Conservation (phyloP, 768 basidiomycete genomes). For the Boletus rubescentipes region DNA sequence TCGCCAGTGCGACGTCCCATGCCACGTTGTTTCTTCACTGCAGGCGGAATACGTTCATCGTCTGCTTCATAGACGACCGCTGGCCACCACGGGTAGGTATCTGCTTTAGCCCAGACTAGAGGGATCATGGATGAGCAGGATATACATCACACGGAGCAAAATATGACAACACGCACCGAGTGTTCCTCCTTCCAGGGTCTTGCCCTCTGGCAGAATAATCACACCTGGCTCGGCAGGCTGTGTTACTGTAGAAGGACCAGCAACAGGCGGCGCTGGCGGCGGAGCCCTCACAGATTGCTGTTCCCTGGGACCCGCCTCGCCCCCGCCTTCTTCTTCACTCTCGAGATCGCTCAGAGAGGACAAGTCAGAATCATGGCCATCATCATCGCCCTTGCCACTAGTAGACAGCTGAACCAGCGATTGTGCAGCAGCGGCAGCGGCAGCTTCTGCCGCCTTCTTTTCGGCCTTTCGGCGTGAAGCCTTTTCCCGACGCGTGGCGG, state of each 20-base stretch:
- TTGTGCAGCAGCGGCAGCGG: conserved; percentile 18
- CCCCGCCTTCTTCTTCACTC: conserved; percentile 26
- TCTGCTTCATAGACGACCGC: conserved; percentile 71
- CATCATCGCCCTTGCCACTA: conserved; percentile 10
- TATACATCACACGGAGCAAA: too few species aligned
- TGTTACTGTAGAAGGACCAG: conserved; percentile 4
- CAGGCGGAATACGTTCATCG: conserved; percentile 52
- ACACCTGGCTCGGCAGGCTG: conserved; percentile 29
- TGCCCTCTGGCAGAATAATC: conserved; percentile 35
- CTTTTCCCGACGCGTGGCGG: conserved; percentile 62
- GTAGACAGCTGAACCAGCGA: background rate
- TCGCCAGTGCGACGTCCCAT: conserved; percentile 38
- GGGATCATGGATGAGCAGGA: background rate
- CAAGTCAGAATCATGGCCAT: conserved; percentile 40
- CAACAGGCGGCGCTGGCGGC: conserved; percentile 3
- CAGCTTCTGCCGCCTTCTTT: conserved; percentile 25
- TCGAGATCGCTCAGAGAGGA: conserved; percentile 48
- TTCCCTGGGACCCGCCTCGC: conserved; percentile 6
- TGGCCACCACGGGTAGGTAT: conserved; percentile 85
- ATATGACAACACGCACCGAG: conserved; percentile 48
- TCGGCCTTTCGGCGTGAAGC: conserved; percentile 45
- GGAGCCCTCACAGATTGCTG: background rate
- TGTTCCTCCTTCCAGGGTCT: conserved; percentile 53
- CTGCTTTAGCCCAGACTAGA: conserved; percentile 85
- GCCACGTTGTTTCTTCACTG: conserved; percentile 30